These are phyloP conservation scores for Nissolia schottii DNA, from an alignment of 306 rosid species.

Conservation along the genomic window DNA sequence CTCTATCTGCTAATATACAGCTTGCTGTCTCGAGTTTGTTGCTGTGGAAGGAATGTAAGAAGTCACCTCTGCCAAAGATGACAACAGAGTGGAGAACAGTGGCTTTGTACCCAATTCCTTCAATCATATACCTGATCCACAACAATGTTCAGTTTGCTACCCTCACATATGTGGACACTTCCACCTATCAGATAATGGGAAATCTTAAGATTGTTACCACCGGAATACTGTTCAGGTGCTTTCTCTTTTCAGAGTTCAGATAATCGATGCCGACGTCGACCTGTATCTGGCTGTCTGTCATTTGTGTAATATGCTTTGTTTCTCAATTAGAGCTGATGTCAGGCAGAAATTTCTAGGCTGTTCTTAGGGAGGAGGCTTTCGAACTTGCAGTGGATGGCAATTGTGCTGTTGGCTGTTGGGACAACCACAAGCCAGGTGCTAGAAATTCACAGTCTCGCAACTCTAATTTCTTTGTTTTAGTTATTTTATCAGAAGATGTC, in stretches of 20 bases:
- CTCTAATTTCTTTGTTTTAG: background rate
- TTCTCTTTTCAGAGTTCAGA: background rate
- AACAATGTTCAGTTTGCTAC: conserved; percentile 93
- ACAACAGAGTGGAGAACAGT: conserved; percentile 81
- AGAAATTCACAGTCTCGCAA: background rate
- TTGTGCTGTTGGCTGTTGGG: conserved; percentile 83
- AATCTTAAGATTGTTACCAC: conserved; percentile 93
- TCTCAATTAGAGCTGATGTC: conserved; percentile 17
- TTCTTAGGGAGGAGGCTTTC: conserved; percentile 81
- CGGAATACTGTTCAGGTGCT: conserved; percentile 84
- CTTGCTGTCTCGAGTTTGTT: conserved; percentile 77
- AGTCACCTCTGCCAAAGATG: conserved; percentile 62
- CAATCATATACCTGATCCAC: conserved; percentile 74
- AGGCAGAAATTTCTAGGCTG: conserved; percentile 39
- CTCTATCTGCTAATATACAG: conserved; percentile 23
- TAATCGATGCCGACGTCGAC: background rate
- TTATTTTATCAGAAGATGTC: background rate
- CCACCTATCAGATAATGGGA: conserved; percentile 97
- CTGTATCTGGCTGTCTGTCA: background rate
- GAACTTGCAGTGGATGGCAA: conserved; percentile 85
- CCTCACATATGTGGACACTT: conserved; percentile 80
- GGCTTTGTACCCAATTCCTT: conserved; percentile 75
- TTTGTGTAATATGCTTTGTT: background rate
- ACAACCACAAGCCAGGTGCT: conserved; percentile 95
- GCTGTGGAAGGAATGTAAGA: conserved; percentile 71